These are phyloP conservation scores for Testicularia cyperi DNA, from an alignment of 1,284 basidiomycete species.

Conservation along the genomic window DNA sequence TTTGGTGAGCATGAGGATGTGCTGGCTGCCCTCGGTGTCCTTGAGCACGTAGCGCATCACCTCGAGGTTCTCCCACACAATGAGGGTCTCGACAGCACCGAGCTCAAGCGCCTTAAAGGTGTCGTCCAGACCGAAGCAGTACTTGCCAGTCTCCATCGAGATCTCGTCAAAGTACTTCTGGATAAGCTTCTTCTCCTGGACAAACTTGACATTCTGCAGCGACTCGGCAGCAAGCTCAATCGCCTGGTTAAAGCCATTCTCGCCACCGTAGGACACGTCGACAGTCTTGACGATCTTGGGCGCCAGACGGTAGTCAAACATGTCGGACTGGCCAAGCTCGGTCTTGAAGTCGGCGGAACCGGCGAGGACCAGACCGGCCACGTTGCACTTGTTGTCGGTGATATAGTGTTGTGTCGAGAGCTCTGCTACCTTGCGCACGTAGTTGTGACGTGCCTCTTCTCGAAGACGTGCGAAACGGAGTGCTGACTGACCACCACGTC, in stretches of 20 bases:
- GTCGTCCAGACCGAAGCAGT: constrained; percentile 97
- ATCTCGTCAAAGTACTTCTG: constrained; percentile 99
- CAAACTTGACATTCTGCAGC: constrained; percentile 96
- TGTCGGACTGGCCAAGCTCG: constrained; percentile 90
- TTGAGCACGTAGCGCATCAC: constrained; percentile 52
- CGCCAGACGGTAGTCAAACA: constrained; percentile 83
- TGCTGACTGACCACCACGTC: constrained; percentile 99
- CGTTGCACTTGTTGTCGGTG: constrained; percentile 97
- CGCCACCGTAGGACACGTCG: constrained; percentile 97
- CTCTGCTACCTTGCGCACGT: constrained; percentile 98
- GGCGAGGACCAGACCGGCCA: constrained; percentile 92
- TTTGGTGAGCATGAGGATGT: constrained; percentile 54
- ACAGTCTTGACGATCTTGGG: constrained; percentile 73
- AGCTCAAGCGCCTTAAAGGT: constrained; percentile 95
- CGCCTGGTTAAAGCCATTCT: constrained; percentile 98
- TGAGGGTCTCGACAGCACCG: constrained; percentile 92
- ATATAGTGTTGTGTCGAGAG: constrained; percentile 97
- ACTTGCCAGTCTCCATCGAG: constrained; percentile 93
- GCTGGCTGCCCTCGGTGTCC: constrained; percentile 50
- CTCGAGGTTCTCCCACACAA: constrained; percentile 88
- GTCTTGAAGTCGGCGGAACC: constrained; percentile 99
- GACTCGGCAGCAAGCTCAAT: constrained; percentile 96
- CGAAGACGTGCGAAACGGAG: constrained; percentile 99
- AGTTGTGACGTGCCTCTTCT: constrained; percentile 99
- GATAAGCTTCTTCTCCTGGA: constrained; percentile 84